Percentiles rank a stretch among this genome's conserved stretches.
phyloP scores from a whole-genome alignment of 2,329 filamentous ascomycete genomes.

The Chalaropsis ovoidea region DNA sequence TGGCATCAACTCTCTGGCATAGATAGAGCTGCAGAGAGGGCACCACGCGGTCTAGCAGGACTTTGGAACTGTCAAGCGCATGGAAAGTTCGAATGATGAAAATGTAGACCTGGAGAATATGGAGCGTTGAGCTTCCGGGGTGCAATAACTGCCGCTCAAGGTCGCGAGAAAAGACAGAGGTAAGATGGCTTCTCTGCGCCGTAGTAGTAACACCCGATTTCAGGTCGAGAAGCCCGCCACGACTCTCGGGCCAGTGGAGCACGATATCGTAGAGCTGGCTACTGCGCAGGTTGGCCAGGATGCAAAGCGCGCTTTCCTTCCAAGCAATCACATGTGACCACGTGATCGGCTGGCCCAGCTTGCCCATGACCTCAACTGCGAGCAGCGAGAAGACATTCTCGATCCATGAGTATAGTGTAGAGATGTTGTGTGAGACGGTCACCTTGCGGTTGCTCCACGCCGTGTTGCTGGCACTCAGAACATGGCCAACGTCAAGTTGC shows the following conservation, averaged over 20 bases:
- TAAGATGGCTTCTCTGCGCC: slow-evolving; percentile 58
- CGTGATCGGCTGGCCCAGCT: slow-evolving; percentile 38
- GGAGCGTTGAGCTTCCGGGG: slow-evolving; percentile 62
- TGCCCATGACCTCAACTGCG: slow-evolving; percentile 50
- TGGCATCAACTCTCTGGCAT: slow-evolving; percentile 66
- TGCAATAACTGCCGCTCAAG: slow-evolving; percentile 60
- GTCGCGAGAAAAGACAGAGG: slow-evolving; percentile 55
- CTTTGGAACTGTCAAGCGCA: slow-evolving; percentile 64
- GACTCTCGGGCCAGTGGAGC: slow-evolving; percentile 60
- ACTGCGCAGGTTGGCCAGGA: slow-evolving; percentile 59
- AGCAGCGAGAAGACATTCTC: slow-evolving; percentile 56
- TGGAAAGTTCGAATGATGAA: slow-evolving; percentile 70
- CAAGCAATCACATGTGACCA: slow-evolving; percentile 54
- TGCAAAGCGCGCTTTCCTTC: slow-evolving; percentile 58
- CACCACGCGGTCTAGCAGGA: slow-evolving; percentile 64
- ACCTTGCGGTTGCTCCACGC: slow-evolving; percentile 5
- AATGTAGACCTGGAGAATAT: slow-evolving; percentile 68
- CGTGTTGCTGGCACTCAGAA: slow-evolving; percentile 1
- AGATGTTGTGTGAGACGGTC: slow-evolving; percentile 15
- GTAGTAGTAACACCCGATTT: slow-evolving; percentile 59
- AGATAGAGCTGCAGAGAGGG: slow-evolving; percentile 65
- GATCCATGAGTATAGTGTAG: slow-evolving; percentile 45
- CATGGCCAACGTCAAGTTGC: slow-evolving; percentile 11
- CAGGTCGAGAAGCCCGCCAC: slow-evolving; percentile 64
- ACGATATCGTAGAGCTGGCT: slow-evolving; percentile 71